Base-by-base conservation (phyloP, 2,329 filamentous ascomycete genomes). In the Zymoseptoria brevis region DNA sequence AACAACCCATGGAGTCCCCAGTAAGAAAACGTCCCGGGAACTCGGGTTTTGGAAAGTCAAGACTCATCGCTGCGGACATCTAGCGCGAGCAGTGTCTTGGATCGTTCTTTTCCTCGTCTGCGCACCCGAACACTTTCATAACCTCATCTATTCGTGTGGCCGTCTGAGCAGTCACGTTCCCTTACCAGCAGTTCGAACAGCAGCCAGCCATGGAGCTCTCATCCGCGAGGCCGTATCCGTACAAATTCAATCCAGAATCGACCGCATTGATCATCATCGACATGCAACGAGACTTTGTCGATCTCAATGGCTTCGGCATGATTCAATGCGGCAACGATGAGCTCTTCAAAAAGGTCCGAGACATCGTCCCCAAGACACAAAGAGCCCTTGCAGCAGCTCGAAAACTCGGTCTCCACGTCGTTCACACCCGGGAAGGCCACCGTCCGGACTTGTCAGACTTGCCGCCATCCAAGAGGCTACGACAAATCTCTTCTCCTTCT, bases 211-310 rank as follows among this genome's bases (percentile, higher is more conserved):
- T 70, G 66, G 62, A 75, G 58, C 63, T 70, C 8, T 50, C 62
- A n/a, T 67, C 64, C 13, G 68, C 69, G 13, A 55, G 67, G 60
- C 80, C 80, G 11, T 82, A 82, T 67, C 69, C 74, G 2, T 82
- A 78, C 66, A 72, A 69, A 3, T 82, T 82, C 59, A 73, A 75
- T 19, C 70, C 74, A 22, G 71, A 74, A 26, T 75, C 76, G 8
- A 80, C 79, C 0, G 79, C 79, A 8, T 67, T 81, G 21, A 68
- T 81, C 54, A 73, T 81, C 56, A 80, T 81, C 60, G 78, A 81
- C 64, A 80, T 81, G 77, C 79, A 81, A 61, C 69, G 78, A 48
- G 79, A 81, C 61, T 80, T 81, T 61, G 66, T 82, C 5, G 75
- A 78, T n/a, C 71, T 72, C 1, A 74, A 75, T 54, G 79, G 80